Evolutionary conservation across 1,139 yeast species (phyloP).

Genomic region (Sugiyamaella sp.): DNA sequence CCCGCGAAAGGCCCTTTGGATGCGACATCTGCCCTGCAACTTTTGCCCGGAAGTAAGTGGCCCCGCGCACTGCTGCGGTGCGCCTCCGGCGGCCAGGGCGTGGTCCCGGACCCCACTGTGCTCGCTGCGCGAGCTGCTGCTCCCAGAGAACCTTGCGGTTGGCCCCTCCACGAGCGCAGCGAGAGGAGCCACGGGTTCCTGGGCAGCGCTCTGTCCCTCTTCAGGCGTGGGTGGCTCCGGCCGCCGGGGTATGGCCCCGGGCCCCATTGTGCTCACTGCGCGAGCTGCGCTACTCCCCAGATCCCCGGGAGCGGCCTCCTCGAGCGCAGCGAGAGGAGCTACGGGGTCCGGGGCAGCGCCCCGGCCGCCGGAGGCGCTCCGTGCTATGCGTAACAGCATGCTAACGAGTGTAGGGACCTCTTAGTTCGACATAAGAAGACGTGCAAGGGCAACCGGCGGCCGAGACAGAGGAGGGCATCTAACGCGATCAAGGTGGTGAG

Average conservation of each 20-base stretch:
- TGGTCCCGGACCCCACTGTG: background rate
- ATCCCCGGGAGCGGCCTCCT: background rate
- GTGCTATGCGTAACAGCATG: background rate
- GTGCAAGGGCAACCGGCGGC: conserved; percentile 8
- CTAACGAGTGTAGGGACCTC: conserved; percentile 12
- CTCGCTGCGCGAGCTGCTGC: background rate
- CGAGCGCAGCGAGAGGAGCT: conserved; percentile 8
- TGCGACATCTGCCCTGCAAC: conserved; percentile 16
- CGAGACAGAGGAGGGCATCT: conserved; percentile 11
- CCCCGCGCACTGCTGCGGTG: background rate
- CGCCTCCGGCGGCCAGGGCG: background rate
- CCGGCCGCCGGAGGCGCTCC: conserved; percentile 11
- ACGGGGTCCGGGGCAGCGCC: conserved; percentile 13
- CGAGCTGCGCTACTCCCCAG: no score
- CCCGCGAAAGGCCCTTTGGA: conserved; percentile 13
- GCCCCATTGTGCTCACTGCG: background rate
- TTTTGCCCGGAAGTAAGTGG: conserved; percentile 14
- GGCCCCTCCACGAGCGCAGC: no score
- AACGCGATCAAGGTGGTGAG: conserved; percentile 9
- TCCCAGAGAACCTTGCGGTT: no score
- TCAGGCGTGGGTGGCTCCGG: background rate
- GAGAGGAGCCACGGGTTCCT: no score
- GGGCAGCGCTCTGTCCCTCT: no score
- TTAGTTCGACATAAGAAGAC: conserved; percentile 14
- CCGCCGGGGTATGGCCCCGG: background rate